Base-by-base conservation (phyloP, 345 rosid genomes). In the Physaria fendleri region DNA sequence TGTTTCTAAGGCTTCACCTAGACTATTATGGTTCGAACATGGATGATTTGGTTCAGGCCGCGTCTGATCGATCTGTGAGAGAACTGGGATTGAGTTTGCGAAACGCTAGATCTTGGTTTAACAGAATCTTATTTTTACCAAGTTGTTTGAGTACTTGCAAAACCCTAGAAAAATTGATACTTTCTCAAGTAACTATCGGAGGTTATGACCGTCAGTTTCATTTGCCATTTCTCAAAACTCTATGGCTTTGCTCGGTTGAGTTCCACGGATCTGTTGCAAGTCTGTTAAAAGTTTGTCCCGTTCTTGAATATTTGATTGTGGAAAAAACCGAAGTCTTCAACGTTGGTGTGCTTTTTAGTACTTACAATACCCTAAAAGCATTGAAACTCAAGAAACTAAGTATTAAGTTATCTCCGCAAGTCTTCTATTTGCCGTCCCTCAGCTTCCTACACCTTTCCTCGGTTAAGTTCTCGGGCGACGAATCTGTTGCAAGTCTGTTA, bases 121-220 rank as follows among this genome's bases (percentile, higher is more conserved):
- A 15, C 17, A 18, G 5, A 62, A 18, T 39, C 28, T 39, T 49
- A 48, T 2, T 17, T 15, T 13, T 62, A 12, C 57, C 48, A 2
- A 34, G 27, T 60, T 46, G 45, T n/a, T 45, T 59, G 64, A 44
- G 43, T 22, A 9, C 17, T 21, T 59, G 54, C 42, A 59, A 1
- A 44, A 59, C 54, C 33, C 43, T 44, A 39, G 27, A 15, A 39
- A 11, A 22, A 10, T 56, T 56, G 62, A 40, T 40, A 39, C 62
- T 56, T 12, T 4, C 23, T 56, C 25, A 40, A 1, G 13, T 56
- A 56, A 3, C 17, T 17, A 39, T 56, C 47, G 11, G 8, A 14
- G 8, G 4, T 20, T 20, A 18, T 30, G 20, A 29, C 0, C 13
- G 24, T 58, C 52, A 2, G 51, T 58, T n/a, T n/a, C n/a, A n/a